Base-by-base conservation (phyloP, 352 stramenopile genomes). In the Globisporangium cederbergense region DNA sequence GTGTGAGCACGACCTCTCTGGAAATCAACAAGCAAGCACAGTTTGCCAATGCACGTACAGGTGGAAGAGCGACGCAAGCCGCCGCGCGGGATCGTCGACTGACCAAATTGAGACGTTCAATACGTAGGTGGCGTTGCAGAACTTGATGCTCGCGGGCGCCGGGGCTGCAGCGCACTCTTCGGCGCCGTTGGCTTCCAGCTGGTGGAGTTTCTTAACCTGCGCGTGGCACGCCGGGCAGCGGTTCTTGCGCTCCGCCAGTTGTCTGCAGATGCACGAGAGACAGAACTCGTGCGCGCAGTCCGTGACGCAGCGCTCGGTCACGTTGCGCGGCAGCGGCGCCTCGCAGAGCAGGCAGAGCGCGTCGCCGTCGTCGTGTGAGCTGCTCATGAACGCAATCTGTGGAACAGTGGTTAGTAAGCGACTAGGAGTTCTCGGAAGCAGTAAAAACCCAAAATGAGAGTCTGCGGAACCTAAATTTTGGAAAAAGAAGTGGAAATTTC, bases 231-330 rank as follows among this genome's bases (percentile, higher is more conserved):
- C 74, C 16, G 81, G 80, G 53, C 86, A 95, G 52, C 72, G 70
- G 59, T 95, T 95, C 68, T 90, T 89, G 58, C 62, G 59, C 32
- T 63, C 68, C 1, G 71, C 70, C 34, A 95, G 68, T 60, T 76
- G 57, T 13, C 67, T 67, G 34, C 86, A 95, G 43, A 87, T 71
- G 32, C 86, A 95, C 28, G 64, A 64, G 58, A 93, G 76, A 43
- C 86, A 93, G 60, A 93, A 95, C 68, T 91, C 83, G 66, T 95
- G 86, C 34, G 78, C 74, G 62, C 86, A 95, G 70, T 95, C 83
- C 11, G 84, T 92, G 47, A 93, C 61, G 46, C 83, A 84, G 25
- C 82, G 84, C 38, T 73, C 68, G 2, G 66, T 70, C n/a, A 63
- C 60, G 22, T 75, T 64, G 2, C 43, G 6, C 22, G 78, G 67